Evolutionary conservation across 176 grass and related monocot species (phyloP), one percentile per base, ranked within the genome.

Genomic region (Paspalum vaginatum): DNA sequence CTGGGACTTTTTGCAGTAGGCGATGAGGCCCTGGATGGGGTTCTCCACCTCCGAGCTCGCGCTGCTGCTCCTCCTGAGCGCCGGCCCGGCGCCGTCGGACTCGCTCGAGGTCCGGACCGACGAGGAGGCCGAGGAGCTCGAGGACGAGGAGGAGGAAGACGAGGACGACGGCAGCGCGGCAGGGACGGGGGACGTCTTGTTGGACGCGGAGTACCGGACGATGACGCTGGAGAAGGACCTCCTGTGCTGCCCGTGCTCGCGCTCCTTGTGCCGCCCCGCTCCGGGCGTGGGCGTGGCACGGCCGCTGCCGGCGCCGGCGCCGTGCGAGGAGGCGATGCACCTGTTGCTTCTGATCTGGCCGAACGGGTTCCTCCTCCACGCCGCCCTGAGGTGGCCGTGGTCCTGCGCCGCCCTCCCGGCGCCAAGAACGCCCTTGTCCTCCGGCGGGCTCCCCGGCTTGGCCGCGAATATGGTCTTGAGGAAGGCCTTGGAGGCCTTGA

Each of bases 1-100:
- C 77, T 98, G 95, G 1, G 95, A 98, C 72, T 82, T 98, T 81
- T 98, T 98, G 88, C 95, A 98, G 77, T 95, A 91, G 25, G 92
- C 88, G 47, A 98, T 98, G 20, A 91, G 86, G 5, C 95, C 92
- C 76, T 98, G 92, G 79, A 98, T 93, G 5, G 95, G 91, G 80
- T 85, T 95, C 90, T 95, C 95, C 78, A 77, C 73, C 74, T 98
- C 95, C 16, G 88, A 91, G 81, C 84, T 93, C 16, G 80, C 89
- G 77, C 90, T 98, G 86, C 92, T 95, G 77, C 92, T 95, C 89
- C 92, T 88, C 75, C 88, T 72, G 61, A 98, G 88, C 76, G 75
- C 79, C 42, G 88, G 68, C n/a, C 4, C 59, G 16, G 81, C 55
- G 32, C 81, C 76, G 67, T 79, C 63, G 53, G 85, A 81, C 39